Evolutionary conservation across 441 rosid genomes (phyloP).

Genomic region (Arabidopsis hybrid): DNA sequence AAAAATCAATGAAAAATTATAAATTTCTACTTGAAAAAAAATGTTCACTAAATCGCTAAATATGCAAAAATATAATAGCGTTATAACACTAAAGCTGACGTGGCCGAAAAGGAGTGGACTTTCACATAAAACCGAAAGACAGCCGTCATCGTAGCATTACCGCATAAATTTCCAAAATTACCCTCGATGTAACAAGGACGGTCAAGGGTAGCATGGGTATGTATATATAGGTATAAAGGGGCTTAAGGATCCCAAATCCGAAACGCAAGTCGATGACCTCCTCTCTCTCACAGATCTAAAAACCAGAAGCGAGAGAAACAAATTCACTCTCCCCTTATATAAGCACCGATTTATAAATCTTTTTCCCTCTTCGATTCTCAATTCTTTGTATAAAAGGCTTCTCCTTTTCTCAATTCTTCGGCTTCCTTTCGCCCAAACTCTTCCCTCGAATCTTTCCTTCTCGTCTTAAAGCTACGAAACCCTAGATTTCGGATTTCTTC

Average conservation of each 20-base stretch:
- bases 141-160: not conserved
- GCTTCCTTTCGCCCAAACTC: not conserved
- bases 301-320: constrained; percentile 21
- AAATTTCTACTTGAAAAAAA: too few relatives aligned
- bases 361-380: constrained; percentile 38
- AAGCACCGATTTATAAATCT: constrained; percentile 41
- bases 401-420: not conserved
- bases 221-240: not conserved
- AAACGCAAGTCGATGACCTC: constrained; percentile 23
- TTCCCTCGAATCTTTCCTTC: not conserved
- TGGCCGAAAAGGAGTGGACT: constrained; percentile 15
- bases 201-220: constrained; percentile 33
- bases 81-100: not conserved
- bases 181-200: not conserved
- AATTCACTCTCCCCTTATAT: constrained; percentile 18
- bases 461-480: constrained; percentile 18
- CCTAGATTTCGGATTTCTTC: constrained; percentile 31
- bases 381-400: constrained; percentile 31
- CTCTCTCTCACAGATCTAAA: constrained; percentile 35
- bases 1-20: too few relatives aligned
- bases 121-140: not conserved
- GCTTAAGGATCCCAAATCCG: not conserved
- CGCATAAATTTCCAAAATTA: not conserved
- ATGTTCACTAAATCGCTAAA: too few relatives aligned
- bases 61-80: too few relatives aligned